Percentiles rank a stretch among this genome's conserved stretches.
Evolutionary conservation across 495 filamentous ascomycete species (phyloP).

Genomic region (Beverwykella pulmonaria): DNA sequence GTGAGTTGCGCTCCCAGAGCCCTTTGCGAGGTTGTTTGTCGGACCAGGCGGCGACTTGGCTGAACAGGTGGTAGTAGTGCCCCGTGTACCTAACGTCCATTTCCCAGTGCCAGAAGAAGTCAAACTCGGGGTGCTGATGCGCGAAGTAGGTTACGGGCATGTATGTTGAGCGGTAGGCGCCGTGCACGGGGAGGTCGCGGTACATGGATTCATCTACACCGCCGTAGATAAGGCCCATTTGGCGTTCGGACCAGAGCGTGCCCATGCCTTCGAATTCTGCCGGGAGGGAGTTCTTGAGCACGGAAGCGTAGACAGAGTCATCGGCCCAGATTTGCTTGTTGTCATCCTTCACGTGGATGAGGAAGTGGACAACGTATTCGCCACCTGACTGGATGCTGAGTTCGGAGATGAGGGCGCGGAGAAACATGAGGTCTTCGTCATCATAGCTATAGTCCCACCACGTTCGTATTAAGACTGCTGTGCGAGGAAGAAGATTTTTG

Average conservation of each 20-base stretch:
- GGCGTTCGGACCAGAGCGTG: conserved; percentile 86
- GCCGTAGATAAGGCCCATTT: conserved; percentile 87
- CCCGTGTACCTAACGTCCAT: conserved; percentile 96
- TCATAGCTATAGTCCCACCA: conserved; percentile 62
- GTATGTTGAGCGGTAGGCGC: conserved; percentile 85
- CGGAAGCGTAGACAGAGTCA: conserved; percentile 61
- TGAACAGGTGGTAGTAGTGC: conserved; percentile 91
- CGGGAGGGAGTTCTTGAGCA: conserved; percentile 73
- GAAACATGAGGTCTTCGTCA: conserved; percentile 48
- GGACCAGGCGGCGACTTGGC: conserved; percentile 73
- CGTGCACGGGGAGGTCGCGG: conserved; percentile 78
- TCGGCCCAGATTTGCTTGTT: conserved; percentile 68
- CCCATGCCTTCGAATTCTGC: conserved; percentile 86
- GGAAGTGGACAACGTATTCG: conserved; percentile 65
- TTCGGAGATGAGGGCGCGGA: conserved; percentile 64
- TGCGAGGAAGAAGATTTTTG: conserved; percentile 54
- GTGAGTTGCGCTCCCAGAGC: conserved; percentile 88
- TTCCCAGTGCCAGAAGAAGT: conserved; percentile 98
- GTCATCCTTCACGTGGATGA: conserved; percentile 68
- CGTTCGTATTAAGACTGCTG: conserved; percentile 64
- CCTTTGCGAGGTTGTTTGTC: conserved; percentile 83
- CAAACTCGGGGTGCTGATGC: conserved; percentile 86
- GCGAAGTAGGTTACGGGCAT: conserved; percentile 96
- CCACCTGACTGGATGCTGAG: conserved; percentile 64
- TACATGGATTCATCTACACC: conserved; percentile 73